Evolutionary conservation across 257 asterid species (phyloP).

Genomic region (Anisodus tanguticus): DNA sequence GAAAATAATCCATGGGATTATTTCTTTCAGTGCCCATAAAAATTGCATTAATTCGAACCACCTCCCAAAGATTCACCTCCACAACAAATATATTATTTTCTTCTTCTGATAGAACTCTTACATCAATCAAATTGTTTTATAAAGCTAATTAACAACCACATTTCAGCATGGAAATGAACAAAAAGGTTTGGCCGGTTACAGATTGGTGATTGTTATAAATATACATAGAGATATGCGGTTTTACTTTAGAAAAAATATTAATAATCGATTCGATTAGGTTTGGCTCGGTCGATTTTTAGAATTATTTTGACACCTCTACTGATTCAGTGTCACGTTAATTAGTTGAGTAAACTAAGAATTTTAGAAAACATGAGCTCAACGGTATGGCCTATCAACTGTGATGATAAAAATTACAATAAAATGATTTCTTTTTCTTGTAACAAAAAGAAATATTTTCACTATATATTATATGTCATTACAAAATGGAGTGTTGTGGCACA

Average conservation of each 20-base stretch:
- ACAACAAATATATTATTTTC: background rate
- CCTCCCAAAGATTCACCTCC: background rate
- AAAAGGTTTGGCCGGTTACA: no score
- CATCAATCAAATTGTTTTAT: background rate
- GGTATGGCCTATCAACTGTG: no score
- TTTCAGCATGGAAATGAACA: background rate
- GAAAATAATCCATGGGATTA: no score
- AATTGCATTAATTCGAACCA: background rate
- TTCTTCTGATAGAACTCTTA: background rate
- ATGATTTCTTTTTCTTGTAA: no score
- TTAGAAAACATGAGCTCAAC: no score
- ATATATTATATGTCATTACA: no score
- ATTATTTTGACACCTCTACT: background rate
- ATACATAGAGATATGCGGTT: background rate
- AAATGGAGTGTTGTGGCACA: no score
- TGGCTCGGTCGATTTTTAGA: background rate
- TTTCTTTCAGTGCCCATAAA: no score
- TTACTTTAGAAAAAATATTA: background rate
- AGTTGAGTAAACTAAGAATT: no score
- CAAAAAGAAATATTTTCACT: no score
- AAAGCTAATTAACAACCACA: background rate
- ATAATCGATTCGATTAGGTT: background rate
- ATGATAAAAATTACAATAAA: no score
- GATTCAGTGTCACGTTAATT: background rate
- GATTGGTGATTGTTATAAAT: no score